Base-by-base conservation (phyloP, 2,329 filamentous ascomycete genomes). In the Penicillium digitatum region DNA sequence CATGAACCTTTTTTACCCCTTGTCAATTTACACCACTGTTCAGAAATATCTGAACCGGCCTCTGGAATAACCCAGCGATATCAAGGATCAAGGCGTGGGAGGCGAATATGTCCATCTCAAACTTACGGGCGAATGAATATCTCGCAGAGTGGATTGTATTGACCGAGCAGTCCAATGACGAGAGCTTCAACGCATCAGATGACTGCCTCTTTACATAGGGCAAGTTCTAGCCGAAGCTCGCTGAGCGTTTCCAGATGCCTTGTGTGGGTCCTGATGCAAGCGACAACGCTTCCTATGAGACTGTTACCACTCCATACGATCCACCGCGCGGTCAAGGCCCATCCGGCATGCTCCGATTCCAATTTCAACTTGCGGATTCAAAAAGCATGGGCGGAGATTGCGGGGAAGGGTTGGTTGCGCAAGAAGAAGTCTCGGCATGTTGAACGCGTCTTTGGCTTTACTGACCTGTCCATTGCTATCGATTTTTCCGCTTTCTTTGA, bases 101-200 rank as follows among this genome's bases (percentile, higher is more conserved):
- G 31, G 64, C 62, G 2, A 66, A 71, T n/a, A 63, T 71, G 9
- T 72, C 74, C 35, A 72, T 10, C 35, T 22, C 18, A 38, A 38
- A 18, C 35, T n/a, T 11, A 3, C 35, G 18, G 35, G 18, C 18
- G 10, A 38, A 38, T 12, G 35, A 5, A 20, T 38, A 38, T 18
- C 18, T 6, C 10, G 18, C 35, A 22, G 11, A 81, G 63, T 83
- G 79, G 79, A 75, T 75, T 0, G 77, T 76, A 0, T 62, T 82
- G 20, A 74, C 70, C 1, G 70, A 72, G 0, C 65, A 65, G 5
- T 72, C 75, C 9, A 66, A 62, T 48, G 74, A 80, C 55, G 65
- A 82, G 61, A 75, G 72, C 16, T 81, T 82, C 67, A 82, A 82
- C 55, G 74, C 75, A 0, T 66, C 66, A 31, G 79, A 83, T 48